Conservation (phyloP, 805 yeast species). For the Lachancea cidri region DNA sequence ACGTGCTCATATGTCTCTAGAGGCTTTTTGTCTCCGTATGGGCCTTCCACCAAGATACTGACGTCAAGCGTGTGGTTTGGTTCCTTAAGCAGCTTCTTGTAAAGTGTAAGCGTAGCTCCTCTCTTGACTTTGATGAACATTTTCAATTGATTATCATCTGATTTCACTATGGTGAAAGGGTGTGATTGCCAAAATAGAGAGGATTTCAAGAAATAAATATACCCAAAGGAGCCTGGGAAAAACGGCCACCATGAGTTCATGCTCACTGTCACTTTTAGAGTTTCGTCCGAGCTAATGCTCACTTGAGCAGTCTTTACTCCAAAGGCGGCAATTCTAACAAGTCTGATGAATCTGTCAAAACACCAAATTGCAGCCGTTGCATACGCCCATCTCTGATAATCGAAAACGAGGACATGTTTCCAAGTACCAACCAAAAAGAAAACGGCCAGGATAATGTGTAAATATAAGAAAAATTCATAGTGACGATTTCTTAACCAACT, state of each 20-base stretch:
- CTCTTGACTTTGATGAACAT: slow-evolving; percentile 44
- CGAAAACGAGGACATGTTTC: slow-evolving; percentile 38
- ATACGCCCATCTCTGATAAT: slow-evolving; percentile 48
- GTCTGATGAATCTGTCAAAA: slow-evolving; percentile 56
- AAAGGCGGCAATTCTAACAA: slow-evolving; percentile 48
- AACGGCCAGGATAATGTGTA: slow-evolving; percentile 43
- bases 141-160: slow-evolving; percentile 35
- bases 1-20: slow-evolving; percentile 37
- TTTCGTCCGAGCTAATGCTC: slow-evolving; percentile 15
- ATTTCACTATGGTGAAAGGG: slow-evolving; percentile 52
- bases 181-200: slow-evolving; percentile 57
- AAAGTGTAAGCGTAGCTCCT: slow-evolving; percentile 46
- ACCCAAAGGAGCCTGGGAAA: slow-evolving; percentile 48
- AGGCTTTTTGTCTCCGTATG: slow-evolving; percentile 44
- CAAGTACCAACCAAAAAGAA: slow-evolving; percentile 45
- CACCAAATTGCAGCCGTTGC: slow-evolving; percentile 64
- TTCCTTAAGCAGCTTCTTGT: slow-evolving; percentile 25
- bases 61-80: slow-evolving; percentile 31
- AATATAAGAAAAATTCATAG: slow-evolving; percentile 42
- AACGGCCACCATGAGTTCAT: slow-evolving; percentile 11
- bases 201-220: slow-evolving; percentile 46
- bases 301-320: slow-evolving; percentile 54
- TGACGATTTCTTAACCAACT: slow-evolving; percentile 41
- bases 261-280: slow-evolving; percentile 10
- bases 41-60: slow-evolving; percentile 49